phyloP scores from a whole-genome alignment of 148 eudicot species.

The Rhododendron griersonianum region DNA sequence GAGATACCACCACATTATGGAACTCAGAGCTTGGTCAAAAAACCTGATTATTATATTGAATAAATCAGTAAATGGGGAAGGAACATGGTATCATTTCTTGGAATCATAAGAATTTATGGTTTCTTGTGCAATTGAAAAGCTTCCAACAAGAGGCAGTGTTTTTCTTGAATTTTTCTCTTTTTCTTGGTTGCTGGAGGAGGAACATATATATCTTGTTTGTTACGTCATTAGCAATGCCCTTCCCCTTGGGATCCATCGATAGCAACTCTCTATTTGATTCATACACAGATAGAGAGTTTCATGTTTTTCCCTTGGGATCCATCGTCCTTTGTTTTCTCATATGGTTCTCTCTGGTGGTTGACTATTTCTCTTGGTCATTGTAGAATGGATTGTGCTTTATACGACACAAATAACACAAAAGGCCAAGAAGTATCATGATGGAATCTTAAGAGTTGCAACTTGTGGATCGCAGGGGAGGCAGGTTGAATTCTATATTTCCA shows the following conservation, averaged over 20 bases:
- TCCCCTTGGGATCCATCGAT: background rate
- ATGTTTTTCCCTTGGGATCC: background rate
- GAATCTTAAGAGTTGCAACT: slow-evolving; percentile 49
- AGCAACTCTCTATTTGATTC: background rate
- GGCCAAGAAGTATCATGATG: slow-evolving; percentile 93
- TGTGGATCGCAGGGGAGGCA: slow-evolving; percentile 71
- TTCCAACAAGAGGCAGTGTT: background rate
- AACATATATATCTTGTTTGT: background rate
- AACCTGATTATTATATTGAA: background rate
- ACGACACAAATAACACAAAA: slow-evolving; percentile 76
- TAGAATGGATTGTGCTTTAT: slow-evolving; percentile 89
- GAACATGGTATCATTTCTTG: background rate
- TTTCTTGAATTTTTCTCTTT: background rate
- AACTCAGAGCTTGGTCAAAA: background rate
- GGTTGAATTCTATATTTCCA: slow-evolving; percentile 34
- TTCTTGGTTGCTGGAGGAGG: background rate
- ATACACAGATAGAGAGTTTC: background rate
- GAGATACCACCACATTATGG: background rate
- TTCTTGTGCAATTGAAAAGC: background rate
- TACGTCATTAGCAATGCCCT: background rate
- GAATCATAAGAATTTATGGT: background rate
- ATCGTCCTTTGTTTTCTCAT: background rate
- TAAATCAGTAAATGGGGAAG: background rate
- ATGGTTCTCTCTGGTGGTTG: background rate
- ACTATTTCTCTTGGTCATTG: slow-evolving; percentile 12